Conservation (phyloP, 1,284 basidiomycete species). For the Apiotrichum akiyoshidainum region DNA sequence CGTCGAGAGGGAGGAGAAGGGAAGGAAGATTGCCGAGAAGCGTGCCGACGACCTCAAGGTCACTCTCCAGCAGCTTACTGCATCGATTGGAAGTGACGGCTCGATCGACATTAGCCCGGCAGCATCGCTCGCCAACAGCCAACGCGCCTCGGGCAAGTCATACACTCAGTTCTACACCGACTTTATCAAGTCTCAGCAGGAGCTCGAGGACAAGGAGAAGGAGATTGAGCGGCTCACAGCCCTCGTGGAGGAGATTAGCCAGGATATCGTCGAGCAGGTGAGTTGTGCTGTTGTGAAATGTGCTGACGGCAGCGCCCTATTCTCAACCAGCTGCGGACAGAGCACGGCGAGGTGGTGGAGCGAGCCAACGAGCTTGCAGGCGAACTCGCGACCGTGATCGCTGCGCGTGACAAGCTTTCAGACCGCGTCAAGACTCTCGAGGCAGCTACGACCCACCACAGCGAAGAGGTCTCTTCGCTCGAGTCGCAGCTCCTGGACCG, state of each 20-base stretch:
- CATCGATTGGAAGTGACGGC: conserved; percentile 29
- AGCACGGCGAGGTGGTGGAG: conserved; percentile 73
- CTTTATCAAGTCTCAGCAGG: conserved; percentile 76
- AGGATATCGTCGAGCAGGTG: conserved; percentile 83
- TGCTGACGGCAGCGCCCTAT: conserved; percentile 66
- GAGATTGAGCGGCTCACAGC: conserved; percentile 79
- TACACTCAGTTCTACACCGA: conserved; percentile 68
- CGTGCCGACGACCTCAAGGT: conserved; percentile 49
- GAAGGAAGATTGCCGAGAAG: conserved; percentile 49
- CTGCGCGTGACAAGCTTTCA: conserved; percentile 59
- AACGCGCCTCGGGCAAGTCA: conserved; percentile 60
- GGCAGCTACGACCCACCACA: conserved; percentile 62
- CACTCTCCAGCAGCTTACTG: conserved; percentile 46
- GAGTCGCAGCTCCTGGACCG: conserved; percentile 79
- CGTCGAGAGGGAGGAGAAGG: conserved; percentile 48
- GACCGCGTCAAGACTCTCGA: conserved; percentile 51
- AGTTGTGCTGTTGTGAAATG: conserved; percentile 29
- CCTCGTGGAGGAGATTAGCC: conserved; percentile 55
- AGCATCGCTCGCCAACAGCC: conserved; percentile 73
- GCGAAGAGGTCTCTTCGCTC: conserved; percentile 67
- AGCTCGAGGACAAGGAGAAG: conserved; percentile 68
- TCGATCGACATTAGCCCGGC: conserved; percentile 64
- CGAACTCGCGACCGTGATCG: conserved; percentile 66
- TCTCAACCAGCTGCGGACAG: conserved; percentile 75
- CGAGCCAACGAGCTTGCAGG: conserved; percentile 75